Percentiles rank a stretch among this genome's conserved stretches.
Conservation (phyloP, 176 grass and related monocot species). For the Poa annua region DNA sequence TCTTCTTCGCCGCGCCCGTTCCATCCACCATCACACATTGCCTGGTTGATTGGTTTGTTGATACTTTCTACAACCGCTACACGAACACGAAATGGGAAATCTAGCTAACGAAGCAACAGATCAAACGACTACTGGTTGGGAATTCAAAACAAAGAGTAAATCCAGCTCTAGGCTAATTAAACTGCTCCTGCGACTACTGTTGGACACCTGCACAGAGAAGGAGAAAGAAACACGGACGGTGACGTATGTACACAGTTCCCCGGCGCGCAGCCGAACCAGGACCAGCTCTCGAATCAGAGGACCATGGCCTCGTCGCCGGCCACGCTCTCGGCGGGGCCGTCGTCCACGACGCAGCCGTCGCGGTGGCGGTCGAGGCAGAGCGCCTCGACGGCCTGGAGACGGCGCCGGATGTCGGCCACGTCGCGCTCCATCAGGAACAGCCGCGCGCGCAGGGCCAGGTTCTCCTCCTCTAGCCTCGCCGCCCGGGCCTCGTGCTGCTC, state of each 20-base stretch:
- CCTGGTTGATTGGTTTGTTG: not conserved
- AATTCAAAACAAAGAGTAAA: conserved; percentile 32
- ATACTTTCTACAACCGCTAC: conserved; percentile 27
- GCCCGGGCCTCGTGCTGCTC: conserved; percentile 53
- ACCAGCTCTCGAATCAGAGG: not conserved
- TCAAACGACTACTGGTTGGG: not conserved
- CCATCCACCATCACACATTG: not conserved
- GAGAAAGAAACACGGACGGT: not conserved
- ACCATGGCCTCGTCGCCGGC: conserved; percentile 28
- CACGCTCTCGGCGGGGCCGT: conserved; percentile 11
- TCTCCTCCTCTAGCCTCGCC: conserved; percentile 79
- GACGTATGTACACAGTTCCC: conserved; percentile 47
- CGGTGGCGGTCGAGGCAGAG: conserved; percentile 41
- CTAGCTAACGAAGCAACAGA: conserved; percentile 19
- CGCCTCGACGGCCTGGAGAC: conserved; percentile 59
- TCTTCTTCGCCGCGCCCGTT: no score
- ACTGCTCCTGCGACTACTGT: not conserved
- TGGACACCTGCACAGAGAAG: conserved; percentile 31
- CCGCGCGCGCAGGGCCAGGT: conserved; percentile 70
- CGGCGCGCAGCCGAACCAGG: not conserved
- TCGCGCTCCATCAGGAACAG: conserved; percentile 89
- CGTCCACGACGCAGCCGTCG: conserved; percentile 52
- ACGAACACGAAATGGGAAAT: conserved; percentile 18
- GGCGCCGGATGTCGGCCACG: conserved; percentile 66
- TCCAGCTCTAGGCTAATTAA: conserved; percentile 18